Conservation (phyloP, 495 filamentous ascomycete species). For the Letharia columbiana region DNA sequence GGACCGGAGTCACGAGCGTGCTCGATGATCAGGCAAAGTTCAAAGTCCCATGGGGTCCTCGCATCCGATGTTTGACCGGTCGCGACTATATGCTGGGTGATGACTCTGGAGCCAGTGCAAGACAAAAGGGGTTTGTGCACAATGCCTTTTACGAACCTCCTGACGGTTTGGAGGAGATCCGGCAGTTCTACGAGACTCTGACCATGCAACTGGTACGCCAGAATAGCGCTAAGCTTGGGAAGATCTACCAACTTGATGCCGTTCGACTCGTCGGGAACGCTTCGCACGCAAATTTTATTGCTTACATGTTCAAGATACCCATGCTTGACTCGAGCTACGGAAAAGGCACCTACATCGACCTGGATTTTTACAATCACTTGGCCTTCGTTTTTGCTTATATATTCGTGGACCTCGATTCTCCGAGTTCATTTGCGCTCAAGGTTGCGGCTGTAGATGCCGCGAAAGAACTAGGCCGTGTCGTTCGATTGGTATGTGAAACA, state of each 20-base stretch:
- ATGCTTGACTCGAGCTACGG: neutral
- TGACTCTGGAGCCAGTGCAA: neutral
- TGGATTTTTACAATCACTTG: neutral
- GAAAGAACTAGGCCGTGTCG: neutral
- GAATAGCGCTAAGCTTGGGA: neutral
- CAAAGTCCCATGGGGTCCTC: slow-evolving; percentile 2
- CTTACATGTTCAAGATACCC: too few relatives aligned
- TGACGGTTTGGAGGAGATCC: neutral
- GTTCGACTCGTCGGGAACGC: too few relatives aligned
- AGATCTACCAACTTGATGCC: too few relatives aligned
- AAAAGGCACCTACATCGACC: neutral
- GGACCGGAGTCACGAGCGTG: slow-evolving; percentile 12
- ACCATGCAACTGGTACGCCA: neutral
- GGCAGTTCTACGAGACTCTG: neutral
- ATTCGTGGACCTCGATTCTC: neutral
- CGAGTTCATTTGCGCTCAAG: neutral
- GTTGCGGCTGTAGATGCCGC: neutral
- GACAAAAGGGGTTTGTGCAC: neutral
- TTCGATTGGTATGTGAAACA: neutral
- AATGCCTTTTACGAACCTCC: neutral
- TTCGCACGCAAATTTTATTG: too few relatives aligned
- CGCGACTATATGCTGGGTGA: neutral
- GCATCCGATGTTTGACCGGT: neutral
- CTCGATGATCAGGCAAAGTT: slow-evolving; percentile 20
- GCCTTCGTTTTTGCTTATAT: neutral